Evolutionary conservation across 345 rosid genomes (phyloP).

Genomic region (Salix caprea): DNA sequence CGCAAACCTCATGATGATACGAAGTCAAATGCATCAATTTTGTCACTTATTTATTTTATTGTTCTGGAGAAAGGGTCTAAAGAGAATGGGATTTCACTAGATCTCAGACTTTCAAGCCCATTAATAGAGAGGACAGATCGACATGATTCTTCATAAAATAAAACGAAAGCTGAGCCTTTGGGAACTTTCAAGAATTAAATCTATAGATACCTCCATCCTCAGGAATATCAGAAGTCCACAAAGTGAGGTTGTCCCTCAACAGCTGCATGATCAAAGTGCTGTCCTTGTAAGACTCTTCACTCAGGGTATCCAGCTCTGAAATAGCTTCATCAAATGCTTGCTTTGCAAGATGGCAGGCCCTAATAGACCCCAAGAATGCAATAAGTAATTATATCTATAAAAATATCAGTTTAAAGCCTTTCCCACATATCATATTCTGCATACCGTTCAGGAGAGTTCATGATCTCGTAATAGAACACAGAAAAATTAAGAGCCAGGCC

Average conservation of each 20-base stretch:
- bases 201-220: conserved; percentile 24
- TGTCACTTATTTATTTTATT: background rate
- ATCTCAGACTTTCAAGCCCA: background rate
- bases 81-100: background rate
- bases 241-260: conserved; percentile 30
- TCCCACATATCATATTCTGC: background rate
- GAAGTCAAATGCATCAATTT: background rate
- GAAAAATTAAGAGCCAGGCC: conserved; percentile 54
- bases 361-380: background rate
- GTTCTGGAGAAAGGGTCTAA: background rate
- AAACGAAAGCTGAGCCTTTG: background rate
- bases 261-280: conserved; percentile 35
- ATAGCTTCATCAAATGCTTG: conserved; percentile 35
- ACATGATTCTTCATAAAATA: background rate
- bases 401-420: background rate
- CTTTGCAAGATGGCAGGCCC: conserved; percentile 37
- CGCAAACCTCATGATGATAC: background rate
- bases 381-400: background rate
- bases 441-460: conserved; percentile 53
- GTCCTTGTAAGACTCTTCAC: conserved; percentile 33
- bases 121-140: background rate
- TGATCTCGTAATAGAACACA: conserved; percentile 55
- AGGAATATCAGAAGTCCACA: conserved; percentile 32
- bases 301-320: conserved; percentile 28
- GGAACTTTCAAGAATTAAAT: background rate